These are phyloP conservation scores for Coffea humblotiana DNA, from an alignment of 305 asterid genomes.

Conservation along the genomic window DNA sequence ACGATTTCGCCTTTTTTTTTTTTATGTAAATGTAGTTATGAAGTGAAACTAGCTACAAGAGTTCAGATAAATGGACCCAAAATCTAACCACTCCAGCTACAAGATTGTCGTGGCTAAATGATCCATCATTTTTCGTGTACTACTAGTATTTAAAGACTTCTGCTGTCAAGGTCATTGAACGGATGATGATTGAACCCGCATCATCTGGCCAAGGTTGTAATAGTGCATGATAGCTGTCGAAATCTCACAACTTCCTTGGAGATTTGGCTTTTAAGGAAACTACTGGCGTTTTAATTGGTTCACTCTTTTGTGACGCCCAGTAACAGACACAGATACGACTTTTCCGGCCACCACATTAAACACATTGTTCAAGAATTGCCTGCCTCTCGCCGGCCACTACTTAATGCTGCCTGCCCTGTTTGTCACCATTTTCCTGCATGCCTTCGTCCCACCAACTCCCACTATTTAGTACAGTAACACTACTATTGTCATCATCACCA, in stretches of 20 bases:
- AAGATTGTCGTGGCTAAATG: neutral
- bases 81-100: neutral
- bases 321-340: neutral
- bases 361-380: constrained; percentile 45
- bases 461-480: too few relatives aligned
- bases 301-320: neutral
- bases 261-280: constrained; percentile 18
- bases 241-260: neutral
- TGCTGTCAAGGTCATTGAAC: constrained; percentile 3
- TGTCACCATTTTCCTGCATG: constrained; percentile 25
- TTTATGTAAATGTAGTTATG: neutral
- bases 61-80: neutral
- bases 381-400: constrained; percentile 41
- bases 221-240: neutral
- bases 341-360: constrained; percentile 35
- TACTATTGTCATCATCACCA: too few relatives aligned
- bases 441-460: too few relatives aligned
- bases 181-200: neutral
- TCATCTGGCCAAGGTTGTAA: neutral
- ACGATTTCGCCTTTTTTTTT: neutral
- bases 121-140: neutral
- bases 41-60: neutral
- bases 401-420: constrained; percentile 36
- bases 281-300: constrained; percentile 28
- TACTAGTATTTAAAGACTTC: neutral